Percentiles rank a stretch among this genome's conserved stretches.
Evolutionary conservation across 768 basidiomycete genomes (phyloP).

Genomic region (Sutorius australiensis): DNA sequence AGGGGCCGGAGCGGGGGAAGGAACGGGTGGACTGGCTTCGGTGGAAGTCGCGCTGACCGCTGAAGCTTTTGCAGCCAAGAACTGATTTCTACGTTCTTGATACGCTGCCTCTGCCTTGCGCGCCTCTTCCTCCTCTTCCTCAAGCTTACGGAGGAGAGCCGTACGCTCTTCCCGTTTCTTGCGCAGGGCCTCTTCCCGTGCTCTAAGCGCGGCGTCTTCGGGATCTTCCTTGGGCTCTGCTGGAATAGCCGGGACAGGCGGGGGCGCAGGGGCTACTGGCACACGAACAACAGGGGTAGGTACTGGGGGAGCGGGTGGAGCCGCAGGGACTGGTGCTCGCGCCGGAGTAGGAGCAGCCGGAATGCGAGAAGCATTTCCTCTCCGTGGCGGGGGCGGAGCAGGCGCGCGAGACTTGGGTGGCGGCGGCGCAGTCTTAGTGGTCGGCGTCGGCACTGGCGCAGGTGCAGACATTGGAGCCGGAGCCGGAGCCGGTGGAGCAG

Average conservation of each 20-base stretch:
- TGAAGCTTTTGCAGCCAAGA: conserved; percentile 39
- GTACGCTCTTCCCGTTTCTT: conserved; percentile 72
- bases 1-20: conserved; percentile 37
- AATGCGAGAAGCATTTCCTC: conserved; percentile 4
- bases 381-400: conserved; percentile 37
- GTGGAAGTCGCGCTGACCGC: conserved; percentile 25
- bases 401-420: conserved; percentile 27
- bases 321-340: conserved; percentile 19
- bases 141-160: conserved; percentile 65
- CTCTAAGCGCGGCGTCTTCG: conserved; percentile 69
- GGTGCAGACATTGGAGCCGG: no score
- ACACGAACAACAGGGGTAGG: conserved; percentile 22
- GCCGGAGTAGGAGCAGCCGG: conserved; percentile 20
- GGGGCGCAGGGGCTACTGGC: conserved; percentile 43
- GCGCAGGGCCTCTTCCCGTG: conserved; percentile 65
- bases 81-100: conserved; percentile 30
- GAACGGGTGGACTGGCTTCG: conserved; percentile 32
- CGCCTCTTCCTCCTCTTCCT: conserved; percentile 61
- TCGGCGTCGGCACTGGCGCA: conserved; percentile 37
- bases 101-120: conserved; percentile 44
- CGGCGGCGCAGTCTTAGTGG: conserved; percentile 36
- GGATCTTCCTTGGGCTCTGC: conserved; percentile 57
- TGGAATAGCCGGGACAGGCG: conserved; percentile 44
- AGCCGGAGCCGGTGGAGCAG: conserved; percentile 40
- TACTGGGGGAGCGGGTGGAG: conserved; percentile 23